Evolutionary conservation across 108 stramenopile genomes (phyloP), one percentile per base, ranked within the genome.

Genomic region (Skeletonema costatum): DNA sequence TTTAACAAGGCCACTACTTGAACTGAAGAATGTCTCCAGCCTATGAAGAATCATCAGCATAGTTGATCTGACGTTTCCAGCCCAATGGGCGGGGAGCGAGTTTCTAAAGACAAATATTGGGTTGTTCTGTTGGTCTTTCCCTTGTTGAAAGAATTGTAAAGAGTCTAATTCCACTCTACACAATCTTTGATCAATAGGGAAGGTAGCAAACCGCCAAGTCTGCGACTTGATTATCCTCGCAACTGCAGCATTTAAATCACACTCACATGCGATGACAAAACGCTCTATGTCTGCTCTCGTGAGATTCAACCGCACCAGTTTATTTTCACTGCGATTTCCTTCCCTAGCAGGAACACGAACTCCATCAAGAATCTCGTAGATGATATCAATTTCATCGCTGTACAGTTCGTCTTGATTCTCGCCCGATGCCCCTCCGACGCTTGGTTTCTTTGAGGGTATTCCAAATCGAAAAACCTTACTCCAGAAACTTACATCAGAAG

Each of bases 21-120:
- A 63, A 9, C 13, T 4, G 17, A 93, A 35, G 10, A 66, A 74
- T n/a, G 60, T 64, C n/a, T 94, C 90, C 13, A 91, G 63, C 61
- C 89, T 80, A 66, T 85, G 82, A 29, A 94, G 31, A 1, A 86
- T 68, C 58, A 90, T 85, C 21, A 80, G 13, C 14, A 91, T 70
- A 8, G 83, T 53, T 12, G 93, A 89, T 59, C 87, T 78, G 31
- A 65, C 69, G 58, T 94, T 79, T 30, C 78, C 68, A 39, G 88
- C 68, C 90, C 90, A 94, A 13, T 85, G 89, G 39, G 88, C 88
- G 12, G 71, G 58, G 30, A 87, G 83, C 77, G 87, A 79, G 59
- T 86, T 86, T n/a, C 88, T 85, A 68, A 90, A 94, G 68, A 90
- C 91, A 58, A 91, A 91, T 0, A 94, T 81, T 1, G 89, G 90